phyloP scores from a whole-genome alignment of 2,329 filamentous ascomycete species.

The Botryotinia narcissicola region DNA sequence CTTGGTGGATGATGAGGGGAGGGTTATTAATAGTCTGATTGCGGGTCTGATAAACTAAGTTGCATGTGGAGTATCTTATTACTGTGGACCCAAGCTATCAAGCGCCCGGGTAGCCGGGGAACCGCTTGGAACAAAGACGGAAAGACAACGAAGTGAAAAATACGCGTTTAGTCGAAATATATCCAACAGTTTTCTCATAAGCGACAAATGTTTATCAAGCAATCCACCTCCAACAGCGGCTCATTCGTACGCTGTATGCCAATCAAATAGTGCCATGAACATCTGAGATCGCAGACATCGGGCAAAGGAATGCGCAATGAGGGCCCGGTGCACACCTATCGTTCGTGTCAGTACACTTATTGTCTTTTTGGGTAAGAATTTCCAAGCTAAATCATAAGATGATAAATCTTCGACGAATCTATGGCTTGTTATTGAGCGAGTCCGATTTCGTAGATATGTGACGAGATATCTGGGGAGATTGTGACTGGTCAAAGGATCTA shows the following conservation, averaged over 20 bases:
- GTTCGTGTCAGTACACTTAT: not conserved
- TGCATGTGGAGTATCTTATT: not conserved
- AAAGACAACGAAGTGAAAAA: not conserved
- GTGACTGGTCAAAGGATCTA: not conserved
- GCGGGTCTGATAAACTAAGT: not conserved
- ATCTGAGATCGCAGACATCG: not conserved
- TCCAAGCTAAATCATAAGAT: not conserved
- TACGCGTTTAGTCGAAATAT: not conserved
- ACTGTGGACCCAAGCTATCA: not conserved
- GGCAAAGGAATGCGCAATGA: not conserved
- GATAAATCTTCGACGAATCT: not conserved
- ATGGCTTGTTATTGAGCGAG: not conserved
- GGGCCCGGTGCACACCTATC: not conserved
- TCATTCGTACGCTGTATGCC: not conserved
- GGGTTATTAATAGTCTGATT: conserved; percentile 1
- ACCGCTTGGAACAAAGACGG: not conserved
- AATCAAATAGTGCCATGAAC: not conserved
- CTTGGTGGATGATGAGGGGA: not conserved
- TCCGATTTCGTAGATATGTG: not conserved
- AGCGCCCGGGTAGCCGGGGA: not conserved
- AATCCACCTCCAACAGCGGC: not conserved
- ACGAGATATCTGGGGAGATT: not conserved
- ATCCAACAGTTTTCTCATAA: not conserved
- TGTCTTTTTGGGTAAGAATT: not conserved
- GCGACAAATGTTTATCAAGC: not conserved